These are phyloP conservation scores for Coemansia linderi DNA, from an alignment of 371 early-diverging fungal species.

Conservation along the genomic window DNA sequence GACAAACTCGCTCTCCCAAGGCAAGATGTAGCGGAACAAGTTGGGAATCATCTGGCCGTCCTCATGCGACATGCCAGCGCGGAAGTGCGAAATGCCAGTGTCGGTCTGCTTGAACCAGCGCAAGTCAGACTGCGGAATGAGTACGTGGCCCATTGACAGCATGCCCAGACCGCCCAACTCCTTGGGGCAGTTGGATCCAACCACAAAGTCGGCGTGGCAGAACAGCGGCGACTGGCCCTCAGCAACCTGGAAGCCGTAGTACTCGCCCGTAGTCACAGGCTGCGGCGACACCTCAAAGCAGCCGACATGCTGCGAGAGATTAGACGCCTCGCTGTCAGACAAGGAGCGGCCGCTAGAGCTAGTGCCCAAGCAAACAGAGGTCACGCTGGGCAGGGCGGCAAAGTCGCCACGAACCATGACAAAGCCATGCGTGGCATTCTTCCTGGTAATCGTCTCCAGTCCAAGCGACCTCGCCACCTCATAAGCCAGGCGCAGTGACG, in stretches of 20 bases:
- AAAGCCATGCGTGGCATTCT: constrained; percentile 25
- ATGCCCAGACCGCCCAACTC: constrained; percentile 99
- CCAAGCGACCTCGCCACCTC: constrained; percentile 45
- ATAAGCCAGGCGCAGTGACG: constrained; percentile 39
- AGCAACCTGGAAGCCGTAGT: constrained; percentile 50
- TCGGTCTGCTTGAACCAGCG: constrained; percentile 97
- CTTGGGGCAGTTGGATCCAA: constrained; percentile 67
- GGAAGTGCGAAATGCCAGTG: constrained; percentile 96
- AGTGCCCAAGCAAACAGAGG: constrained; percentile 15
- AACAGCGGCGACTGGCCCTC: constrained; percentile 50
- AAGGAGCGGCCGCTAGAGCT: constrained; percentile 1
- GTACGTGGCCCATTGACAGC: constrained; percentile 97
- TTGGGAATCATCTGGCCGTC: constrained; percentile 97
- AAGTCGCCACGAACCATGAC: constrained; percentile 29
- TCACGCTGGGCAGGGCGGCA: constrained; percentile 18
- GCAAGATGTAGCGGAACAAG: constrained; percentile 95
- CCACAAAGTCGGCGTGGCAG: constrained; percentile 50
- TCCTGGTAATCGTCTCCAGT: constrained; percentile 31
- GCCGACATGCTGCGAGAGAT: neutral
- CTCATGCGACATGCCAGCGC: constrained; percentile 97
- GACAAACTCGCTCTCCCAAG: constrained; percentile 98
- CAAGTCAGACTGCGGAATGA: constrained; percentile 95
- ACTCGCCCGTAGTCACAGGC: constrained; percentile 16
- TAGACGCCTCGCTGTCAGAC: neutral
- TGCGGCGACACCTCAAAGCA: constrained; percentile 27